Evolutionary conservation across 805 yeast genomes (phyloP), one percentile per base, ranked within the genome.

Genomic region (Sugiyamaella chiloensis): DNA sequence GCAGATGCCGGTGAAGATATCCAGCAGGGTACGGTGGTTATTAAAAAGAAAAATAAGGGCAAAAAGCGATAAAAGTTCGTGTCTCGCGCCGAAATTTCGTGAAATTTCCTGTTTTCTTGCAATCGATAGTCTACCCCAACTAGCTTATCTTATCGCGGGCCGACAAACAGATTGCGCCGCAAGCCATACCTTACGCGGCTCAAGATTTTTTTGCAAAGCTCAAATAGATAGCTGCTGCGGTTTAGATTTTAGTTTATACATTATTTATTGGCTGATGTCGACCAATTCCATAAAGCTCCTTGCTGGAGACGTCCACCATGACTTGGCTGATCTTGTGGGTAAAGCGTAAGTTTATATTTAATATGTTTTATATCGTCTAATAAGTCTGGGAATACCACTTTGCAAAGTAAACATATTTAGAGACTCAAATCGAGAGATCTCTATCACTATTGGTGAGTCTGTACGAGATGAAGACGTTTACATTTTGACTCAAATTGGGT

Each of bases 401-500:
- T 80, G 88, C 44, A 83, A 81, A 56, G 83, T 87, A 32, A 85
- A 84, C 44, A 90, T 88, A 6, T 83, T 83, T 56, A 87, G 87
- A 63, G 87, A 87, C 65, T 80, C 95, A 24, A 89, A 87, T 62
- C 80, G 79, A 59, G 96, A 90, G 66, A 84, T 95, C 1, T 85
- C 95, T 2, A 89, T 89, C 23, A 79, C 87, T 24, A 83, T 89
- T 47, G 93, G 90, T 24, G 96, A 88, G 63, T 81, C 91, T 24
- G 85, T 88, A n/a, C 78, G 96, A 66, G 96, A 88, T 64, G 96
- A 89, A 64, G 96, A 88, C 59, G 69, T 64, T 24, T 66, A 60
- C 48, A 62, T 65, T 42, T 46, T 65, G 41, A 59, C 65, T 47
- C 96, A 88, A 63, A 87, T 89, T 2, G 96, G 96, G 19, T 79